A percentile compares a stretch with the other conserved stretches of the same genome.
Conservation (phyloP, 2,329 filamentous ascomycete species). For the Fusarium sp. region DNA sequence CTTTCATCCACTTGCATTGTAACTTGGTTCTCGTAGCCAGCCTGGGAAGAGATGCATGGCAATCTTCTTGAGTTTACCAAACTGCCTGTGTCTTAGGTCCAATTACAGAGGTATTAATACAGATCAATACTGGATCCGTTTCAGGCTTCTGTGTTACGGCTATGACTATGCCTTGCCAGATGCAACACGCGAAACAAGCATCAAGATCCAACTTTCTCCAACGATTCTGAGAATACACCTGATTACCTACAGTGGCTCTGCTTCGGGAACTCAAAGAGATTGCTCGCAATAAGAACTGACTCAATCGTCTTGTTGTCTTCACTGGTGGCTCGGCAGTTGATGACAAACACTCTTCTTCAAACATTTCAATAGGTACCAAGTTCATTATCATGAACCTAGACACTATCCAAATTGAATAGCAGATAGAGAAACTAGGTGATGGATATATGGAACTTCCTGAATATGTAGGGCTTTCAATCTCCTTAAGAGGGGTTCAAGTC, state of each 20-base stretch:
- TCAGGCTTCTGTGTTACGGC: background rate
- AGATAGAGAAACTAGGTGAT: too few relatives aligned
- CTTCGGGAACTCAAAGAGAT: background rate
- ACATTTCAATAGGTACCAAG: background rate
- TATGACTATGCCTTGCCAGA: background rate
- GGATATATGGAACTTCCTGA: too few relatives aligned
- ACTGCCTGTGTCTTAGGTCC: too few relatives aligned
- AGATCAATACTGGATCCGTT: background rate
- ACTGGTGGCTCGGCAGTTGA: background rate
- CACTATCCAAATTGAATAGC: background rate
- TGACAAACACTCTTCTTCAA: background rate
- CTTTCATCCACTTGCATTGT: background rate
- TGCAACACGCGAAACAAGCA: background rate
- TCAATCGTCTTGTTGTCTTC: background rate
- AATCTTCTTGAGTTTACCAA: background rate
- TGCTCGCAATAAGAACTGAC: fast-evolving
- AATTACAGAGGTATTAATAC: background rate
- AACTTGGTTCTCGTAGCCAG: background rate
- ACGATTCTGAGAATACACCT: background rate
- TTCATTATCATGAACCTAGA: background rate
- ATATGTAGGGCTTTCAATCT: background rate
- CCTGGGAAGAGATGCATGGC: background rate
- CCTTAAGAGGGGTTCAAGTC: too few relatives aligned
- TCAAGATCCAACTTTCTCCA: background rate
- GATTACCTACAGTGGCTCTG: background rate